These are phyloP conservation scores for Aspergillus spinulosporus DNA, from an alignment of 2,329 filamentous ascomycete genomes.

Conservation along the genomic window DNA sequence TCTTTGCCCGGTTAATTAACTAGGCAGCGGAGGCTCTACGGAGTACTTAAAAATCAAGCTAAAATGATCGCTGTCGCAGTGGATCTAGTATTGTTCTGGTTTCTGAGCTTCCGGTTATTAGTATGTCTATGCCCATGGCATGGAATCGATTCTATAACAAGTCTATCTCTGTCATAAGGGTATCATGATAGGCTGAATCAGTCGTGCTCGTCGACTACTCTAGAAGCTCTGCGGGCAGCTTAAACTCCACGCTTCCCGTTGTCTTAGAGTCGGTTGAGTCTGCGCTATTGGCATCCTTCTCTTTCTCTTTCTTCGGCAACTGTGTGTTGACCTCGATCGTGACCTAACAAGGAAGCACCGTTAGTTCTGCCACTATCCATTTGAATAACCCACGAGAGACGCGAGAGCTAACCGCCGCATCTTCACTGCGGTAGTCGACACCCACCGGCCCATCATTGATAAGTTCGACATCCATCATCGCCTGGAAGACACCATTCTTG, in stretches of 20 bases:
- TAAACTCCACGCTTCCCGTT: conserved; percentile 20
- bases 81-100: conserved; percentile 5
- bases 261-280: conserved; percentile 14
- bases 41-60: conserved; percentile 5
- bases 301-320: conserved; percentile 37
- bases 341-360: conserved; percentile 31
- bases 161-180: conserved; percentile 10
- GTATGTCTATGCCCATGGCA: background rate
- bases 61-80: conserved; percentile 13
- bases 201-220: conserved; percentile 18
- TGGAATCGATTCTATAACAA: background rate
- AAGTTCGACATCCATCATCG: conserved; percentile 96
- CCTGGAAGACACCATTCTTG: conserved; percentile 94
- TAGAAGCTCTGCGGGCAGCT: conserved; percentile 27
- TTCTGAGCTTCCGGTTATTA: background rate
- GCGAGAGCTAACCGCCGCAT: conserved; percentile 55
- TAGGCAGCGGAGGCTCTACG: conserved; percentile 6
- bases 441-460: conserved; percentile 80
- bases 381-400: conserved; percentile 26
- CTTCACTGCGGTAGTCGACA: conserved; percentile 59
- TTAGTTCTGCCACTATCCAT: conserved; percentile 16
- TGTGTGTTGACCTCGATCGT: conserved; percentile 51
- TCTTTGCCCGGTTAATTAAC: background rate
- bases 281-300: conserved; percentile 21
- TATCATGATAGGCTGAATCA: conserved; percentile 6